A percentile compares a stretch with the other conserved stretches of the same genome.
phyloP scores from a whole-genome alignment of 805 yeast genomes.

The Candida arabinofermentans region DNA sequence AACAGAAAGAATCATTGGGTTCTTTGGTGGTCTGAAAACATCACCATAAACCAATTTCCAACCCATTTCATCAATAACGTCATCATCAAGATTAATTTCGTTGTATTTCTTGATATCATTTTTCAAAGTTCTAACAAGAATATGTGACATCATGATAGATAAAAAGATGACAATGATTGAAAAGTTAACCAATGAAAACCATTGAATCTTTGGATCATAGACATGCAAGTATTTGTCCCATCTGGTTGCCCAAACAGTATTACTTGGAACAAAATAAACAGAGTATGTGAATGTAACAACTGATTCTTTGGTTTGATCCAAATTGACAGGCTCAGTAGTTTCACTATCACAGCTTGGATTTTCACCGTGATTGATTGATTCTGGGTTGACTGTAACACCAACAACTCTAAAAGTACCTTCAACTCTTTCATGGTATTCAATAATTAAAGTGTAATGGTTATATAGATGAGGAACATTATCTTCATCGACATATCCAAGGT shows the following conservation, averaged over 20 bases:
- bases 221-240: constrained; percentile 97
- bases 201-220: constrained; percentile 88
- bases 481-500: constrained; percentile 66
- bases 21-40: constrained; percentile 80
- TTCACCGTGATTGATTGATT: constrained; percentile 37
- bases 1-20: constrained; percentile 68
- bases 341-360: constrained; percentile 17
- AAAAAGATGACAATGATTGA: constrained; percentile 75
- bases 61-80: constrained; percentile 87
- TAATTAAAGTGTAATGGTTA: constrained; percentile 74
- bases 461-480: constrained; percentile 52
- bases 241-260: constrained; percentile 93
- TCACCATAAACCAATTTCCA: constrained; percentile 97
- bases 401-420: constrained; percentile 77
- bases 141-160: constrained; percentile 73
- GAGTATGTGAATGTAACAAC: constrained; percentile 81
- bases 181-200: constrained; percentile 90
- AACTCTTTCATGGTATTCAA: constrained; percentile 80
- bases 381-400: constrained; percentile 78
- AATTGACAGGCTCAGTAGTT: constrained; percentile 36
- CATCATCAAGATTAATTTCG: constrained; percentile 82
- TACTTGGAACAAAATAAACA: constrained; percentile 64
- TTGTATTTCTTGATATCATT: constrained; percentile 86
- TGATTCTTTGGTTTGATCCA: constrained; percentile 48
- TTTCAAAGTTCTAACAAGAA: constrained; percentile 72